A percentile compares a stretch with the other conserved stretches of the same genome.
phyloP scores from a whole-genome alignment of 257 asterid species.

The Penstemon davidsonii region DNA sequence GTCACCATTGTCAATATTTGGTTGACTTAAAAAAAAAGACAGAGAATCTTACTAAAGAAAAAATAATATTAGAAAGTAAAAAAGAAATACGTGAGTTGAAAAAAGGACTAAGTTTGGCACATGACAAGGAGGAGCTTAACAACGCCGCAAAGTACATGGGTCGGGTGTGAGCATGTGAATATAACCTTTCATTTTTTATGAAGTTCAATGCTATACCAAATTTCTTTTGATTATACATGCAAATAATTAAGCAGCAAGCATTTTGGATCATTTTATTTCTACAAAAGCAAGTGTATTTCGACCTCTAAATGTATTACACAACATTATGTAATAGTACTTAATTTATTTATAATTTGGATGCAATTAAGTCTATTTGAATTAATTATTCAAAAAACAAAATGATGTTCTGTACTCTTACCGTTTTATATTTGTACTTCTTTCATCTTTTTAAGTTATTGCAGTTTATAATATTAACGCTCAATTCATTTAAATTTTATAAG shows the following conservation, averaged over 20 bases:
- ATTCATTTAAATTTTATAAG: not conserved
- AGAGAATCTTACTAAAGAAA: too few species aligned
- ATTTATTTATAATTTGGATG: too few species aligned
- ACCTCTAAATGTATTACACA: not conserved
- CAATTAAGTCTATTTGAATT: too few species aligned
- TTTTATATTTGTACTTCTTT: too few species aligned
- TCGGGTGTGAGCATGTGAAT: constrained; percentile 44
- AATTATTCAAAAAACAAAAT: too few species aligned
- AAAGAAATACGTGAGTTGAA: not conserved
- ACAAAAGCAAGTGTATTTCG: not conserved
- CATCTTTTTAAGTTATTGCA: too few species aligned
- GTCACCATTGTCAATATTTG: too few species aligned
- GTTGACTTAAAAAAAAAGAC: too few species aligned
- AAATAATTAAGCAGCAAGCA: not conserved
- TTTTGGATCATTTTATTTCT: too few species aligned
- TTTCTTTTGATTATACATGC: not conserved
- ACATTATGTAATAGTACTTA: not conserved
- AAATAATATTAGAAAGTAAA: not conserved
- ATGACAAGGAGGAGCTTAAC: constrained; percentile 34
- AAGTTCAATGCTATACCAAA: too few species aligned
- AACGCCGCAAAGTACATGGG: constrained; percentile 45
- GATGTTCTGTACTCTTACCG: too few species aligned
- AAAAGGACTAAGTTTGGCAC: constrained; percentile 26
- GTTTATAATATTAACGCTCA: too few species aligned
- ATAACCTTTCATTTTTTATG: constrained; percentile 13